Base-by-base conservation (phyloP, 2,329 filamentous ascomycete species). In the Aspergillus sp. region DNA sequence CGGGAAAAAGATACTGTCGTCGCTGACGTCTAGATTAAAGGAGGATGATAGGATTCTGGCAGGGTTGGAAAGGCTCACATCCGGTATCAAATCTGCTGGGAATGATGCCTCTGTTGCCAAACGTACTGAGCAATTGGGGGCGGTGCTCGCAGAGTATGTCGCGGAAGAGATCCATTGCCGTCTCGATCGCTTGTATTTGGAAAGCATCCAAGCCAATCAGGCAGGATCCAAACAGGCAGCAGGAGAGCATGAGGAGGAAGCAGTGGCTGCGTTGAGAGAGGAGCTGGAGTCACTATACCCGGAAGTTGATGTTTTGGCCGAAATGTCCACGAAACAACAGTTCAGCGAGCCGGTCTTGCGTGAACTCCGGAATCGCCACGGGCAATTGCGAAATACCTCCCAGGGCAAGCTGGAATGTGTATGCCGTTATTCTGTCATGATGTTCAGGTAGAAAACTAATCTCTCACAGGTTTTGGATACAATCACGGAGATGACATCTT, bases 261-360 rank as follows among this genome's bases (percentile, higher is more conserved):
- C 53, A 4, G 42, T 62, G n/a, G 37, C 51, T 27, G 60, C 56
- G 1, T 44, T 72, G 23, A 56, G 67, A 46, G 60, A 64, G 44
- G 69, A 72, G 47, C 53, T 71, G 10, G 66, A 63, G 27, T 67
- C 68, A 15, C 51, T 72, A 1, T 70, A 70, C 43, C 59, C 66
- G 0, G 68, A 72, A 43, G 69, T 72, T 39, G 64, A 62, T 20
- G 55, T 70, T 3, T 52, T 72, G 30, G 60, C 69, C 38, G 64
- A 71, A n/a, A 65, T 72, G 53, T 72, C 70, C 45, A 68, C 66
- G 1, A 66, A 65, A 50, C 70, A 74, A 41, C 62, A 68, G 46
- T 72, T 71, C 54, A 62, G 64, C 6, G 67, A 68, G 35, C 64
- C 68, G 5, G 70, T 72, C 43, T 51, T 67, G 20, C 60, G 58